A percentile compares a stretch with the other conserved stretches of the same genome.
These are phyloP conservation scores for Breynia disticha DNA, from an alignment of 441 rosid species.

Conservation along the genomic window DNA sequence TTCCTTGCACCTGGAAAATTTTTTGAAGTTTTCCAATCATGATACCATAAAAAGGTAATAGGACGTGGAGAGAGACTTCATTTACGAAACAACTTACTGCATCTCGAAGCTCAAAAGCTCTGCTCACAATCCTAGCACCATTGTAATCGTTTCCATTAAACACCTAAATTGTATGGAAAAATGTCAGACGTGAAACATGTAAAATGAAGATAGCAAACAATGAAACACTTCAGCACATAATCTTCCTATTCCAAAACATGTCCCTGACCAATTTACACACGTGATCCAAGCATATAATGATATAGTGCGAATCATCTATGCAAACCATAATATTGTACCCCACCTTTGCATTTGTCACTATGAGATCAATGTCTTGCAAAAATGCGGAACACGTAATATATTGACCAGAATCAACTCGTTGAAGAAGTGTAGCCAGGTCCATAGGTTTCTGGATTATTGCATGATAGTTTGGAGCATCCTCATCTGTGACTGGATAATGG, in stretches of 20 bases:
- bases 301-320: too few species aligned
- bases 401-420: conserved; percentile 85
- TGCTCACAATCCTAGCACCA: conserved; percentile 92
- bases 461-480: conserved; percentile 96
- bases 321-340: not conserved
- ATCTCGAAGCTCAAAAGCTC: conserved; percentile 94
- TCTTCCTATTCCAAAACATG: too few species aligned
- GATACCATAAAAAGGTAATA: not conserved
- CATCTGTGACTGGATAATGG: conserved; percentile 91
- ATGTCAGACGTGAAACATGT: not conserved
- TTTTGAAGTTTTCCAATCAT: not conserved
- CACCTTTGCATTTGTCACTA: conserved; percentile 90
- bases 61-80: too few species aligned
- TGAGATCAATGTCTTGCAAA: conserved; percentile 82
- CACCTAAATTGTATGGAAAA: conserved; percentile 33
- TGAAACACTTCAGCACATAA: too few species aligned
- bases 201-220: not conserved
- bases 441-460: conserved; percentile 86
- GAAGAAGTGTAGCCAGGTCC: conserved; percentile 90
- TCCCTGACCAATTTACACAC: too few species aligned
- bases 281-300: too few species aligned
- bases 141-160: conserved; percentile 94
- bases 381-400: conserved; percentile 76
- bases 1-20: conserved; percentile 80
- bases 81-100: conserved; percentile 36